Base-by-base conservation (phyloP, 257 asterid genomes). In the Linaria vulgaris region DNA sequence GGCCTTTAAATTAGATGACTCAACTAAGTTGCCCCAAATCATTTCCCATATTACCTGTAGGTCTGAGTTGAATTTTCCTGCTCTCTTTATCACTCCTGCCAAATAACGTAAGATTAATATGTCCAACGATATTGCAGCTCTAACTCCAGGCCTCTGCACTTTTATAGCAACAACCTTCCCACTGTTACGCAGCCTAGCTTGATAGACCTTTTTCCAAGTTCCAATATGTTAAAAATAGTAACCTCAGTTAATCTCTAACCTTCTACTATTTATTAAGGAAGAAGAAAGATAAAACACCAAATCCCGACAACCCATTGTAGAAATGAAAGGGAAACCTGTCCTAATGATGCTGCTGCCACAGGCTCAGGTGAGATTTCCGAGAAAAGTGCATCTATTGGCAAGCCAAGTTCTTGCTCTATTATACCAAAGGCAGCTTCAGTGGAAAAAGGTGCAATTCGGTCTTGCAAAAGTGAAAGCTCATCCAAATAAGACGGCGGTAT, bases 131-230 rank as follows among this genome's bases (percentile, higher is more conserved):
- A 92, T 92, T 70, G 98, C 97, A 76, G 97, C 95, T 82, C 82
- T 84, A 76, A 92, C 98, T 53, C 98, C 98, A 38, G 98, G 98
- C 68, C 98, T 84, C 79, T 92, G 98, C 77, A 92, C 98, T 74
- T 92, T 92, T 61, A 92, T 76, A 50, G 98, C 98, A 71, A 92
- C 98, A 71, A 87, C 75, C 72, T 89, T 77, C 63, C 95, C 87
- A 55, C 70, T 85, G 61, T 82, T 50, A 15, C 87, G 91, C 67
- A 92, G 85, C 88, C 98, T 89, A 72, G 97, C 98, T 89, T 89
- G 86, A 78, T 92, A 92, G 53, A 92, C 98, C 98, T 92, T 80
- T 27, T 60, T 38, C 69, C 74, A 38, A 55, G 57, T 65, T 69
- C 70, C 66, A 77, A 55, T 53, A 50, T 38, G 34, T 38, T 46